Evolutionary conservation across 495 filamentous ascomycete species (phyloP).

Genomic region (Penicillium robsamsonii): DNA sequence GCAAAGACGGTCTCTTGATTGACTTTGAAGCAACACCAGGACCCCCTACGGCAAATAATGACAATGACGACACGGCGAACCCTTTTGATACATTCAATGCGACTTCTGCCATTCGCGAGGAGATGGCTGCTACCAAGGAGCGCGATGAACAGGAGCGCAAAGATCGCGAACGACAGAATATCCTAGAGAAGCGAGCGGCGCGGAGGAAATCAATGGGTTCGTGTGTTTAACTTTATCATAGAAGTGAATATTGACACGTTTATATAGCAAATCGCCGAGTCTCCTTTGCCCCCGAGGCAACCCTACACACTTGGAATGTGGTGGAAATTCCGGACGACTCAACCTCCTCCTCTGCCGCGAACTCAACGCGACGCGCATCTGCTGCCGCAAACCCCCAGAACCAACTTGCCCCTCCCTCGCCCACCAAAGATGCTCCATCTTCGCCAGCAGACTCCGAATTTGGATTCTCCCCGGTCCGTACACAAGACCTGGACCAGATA

Average conservation of each 20-base stretch:
- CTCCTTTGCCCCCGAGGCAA: constrained; percentile 96
- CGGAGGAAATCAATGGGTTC: constrained; percentile 81
- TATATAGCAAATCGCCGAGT: constrained; percentile 78
- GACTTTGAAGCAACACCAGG: constrained; percentile 49
- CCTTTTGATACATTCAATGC: constrained; percentile 59
- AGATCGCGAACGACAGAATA: constrained; percentile 62
- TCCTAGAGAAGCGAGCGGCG: constrained; percentile 74
- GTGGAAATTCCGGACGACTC: constrained; percentile 85
- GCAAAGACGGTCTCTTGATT: constrained; percentile 41
- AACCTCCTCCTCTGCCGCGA: constrained; percentile 77
- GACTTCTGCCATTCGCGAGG: constrained; percentile 53
- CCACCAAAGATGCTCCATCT: constrained; percentile 62
- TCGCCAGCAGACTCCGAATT: constrained; percentile 62
- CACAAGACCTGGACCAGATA: constrained; percentile 63
- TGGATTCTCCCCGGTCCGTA: constrained; percentile 64
- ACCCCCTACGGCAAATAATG: constrained; percentile 27
- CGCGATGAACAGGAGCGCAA: constrained; percentile 68
- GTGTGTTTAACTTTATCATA: neutral
- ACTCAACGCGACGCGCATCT: constrained; percentile 68
- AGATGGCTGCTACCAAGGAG: constrained; percentile 71
- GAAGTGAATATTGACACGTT: constrained; percentile 7
- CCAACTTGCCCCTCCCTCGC: constrained; percentile 32
- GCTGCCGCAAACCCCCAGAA: constrained; percentile 51
- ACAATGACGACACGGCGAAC: constrained; percentile 49
- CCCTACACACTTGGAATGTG: constrained; percentile 96